These are phyloP conservation scores for Azolla pinnata DNA, from an alignment of 75 land plant genomes.

Conservation along the genomic window DNA sequence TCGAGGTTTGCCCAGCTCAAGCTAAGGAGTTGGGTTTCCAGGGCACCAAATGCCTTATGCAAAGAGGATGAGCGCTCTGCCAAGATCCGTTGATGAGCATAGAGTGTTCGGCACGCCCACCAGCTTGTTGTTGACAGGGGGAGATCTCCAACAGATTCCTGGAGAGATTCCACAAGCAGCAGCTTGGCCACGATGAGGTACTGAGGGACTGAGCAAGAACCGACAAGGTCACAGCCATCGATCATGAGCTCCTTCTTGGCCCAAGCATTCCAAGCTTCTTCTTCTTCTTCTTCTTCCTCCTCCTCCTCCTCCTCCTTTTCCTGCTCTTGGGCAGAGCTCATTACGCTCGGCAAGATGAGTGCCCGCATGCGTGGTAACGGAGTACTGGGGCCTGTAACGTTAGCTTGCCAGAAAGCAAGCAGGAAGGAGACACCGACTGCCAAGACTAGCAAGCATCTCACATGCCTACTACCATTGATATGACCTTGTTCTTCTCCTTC, in stretches of 20 bases:
- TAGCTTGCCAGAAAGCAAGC: constrained; percentile 55
- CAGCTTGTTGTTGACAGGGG: constrained; percentile 14
- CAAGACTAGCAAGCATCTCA: constrained; percentile 31
- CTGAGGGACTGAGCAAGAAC: constrained; percentile 52
- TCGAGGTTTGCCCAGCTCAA: constrained; percentile 50
- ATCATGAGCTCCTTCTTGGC: constrained; percentile 53
- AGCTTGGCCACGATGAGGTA: constrained; percentile 64
- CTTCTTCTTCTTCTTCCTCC: constrained; percentile 9
- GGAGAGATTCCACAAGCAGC: constrained; percentile 31
- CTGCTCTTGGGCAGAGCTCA: too few species aligned
- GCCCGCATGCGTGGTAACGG: too few species aligned
- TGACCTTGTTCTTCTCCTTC: background rate
- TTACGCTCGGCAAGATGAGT: background rate
- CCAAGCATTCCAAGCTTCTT: constrained; percentile 58
- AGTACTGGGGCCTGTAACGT: constrained; percentile 62
- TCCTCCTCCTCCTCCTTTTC: constrained; percentile 1
- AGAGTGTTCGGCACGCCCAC: constrained; percentile 56
- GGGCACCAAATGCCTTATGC: constrained; percentile 32
- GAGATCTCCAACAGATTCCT: background rate
- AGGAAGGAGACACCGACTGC: constrained; percentile 57
- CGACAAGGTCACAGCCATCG: constrained; percentile 65
- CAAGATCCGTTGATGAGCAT: constrained; percentile 57
- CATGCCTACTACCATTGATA: constrained; percentile 11
- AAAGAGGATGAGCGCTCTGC: constrained; percentile 74
- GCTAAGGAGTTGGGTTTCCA: constrained; percentile 22